These are phyloP conservation scores for Aaosphaeria arxii DNA, from an alignment of 2,329 filamentous ascomycete species.

Conservation along the genomic window DNA sequence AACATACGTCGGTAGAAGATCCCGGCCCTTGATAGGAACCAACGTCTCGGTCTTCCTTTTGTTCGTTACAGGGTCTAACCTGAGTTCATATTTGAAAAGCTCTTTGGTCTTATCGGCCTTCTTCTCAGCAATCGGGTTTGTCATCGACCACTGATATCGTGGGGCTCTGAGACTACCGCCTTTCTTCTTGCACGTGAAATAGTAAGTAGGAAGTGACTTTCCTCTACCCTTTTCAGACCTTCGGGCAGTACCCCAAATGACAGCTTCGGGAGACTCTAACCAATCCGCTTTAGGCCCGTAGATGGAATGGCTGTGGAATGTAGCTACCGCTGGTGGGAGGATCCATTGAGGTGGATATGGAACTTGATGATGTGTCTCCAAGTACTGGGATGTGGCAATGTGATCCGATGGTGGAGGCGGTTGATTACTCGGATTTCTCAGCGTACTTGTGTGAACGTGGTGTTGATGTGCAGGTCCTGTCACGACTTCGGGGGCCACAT, in stretches of 20 bases:
- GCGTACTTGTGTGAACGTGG: background rate
- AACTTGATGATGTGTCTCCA: slow-evolving; percentile 26
- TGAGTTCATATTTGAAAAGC: slow-evolving; percentile 26
- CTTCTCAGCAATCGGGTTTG: slow-evolving; percentile 4
- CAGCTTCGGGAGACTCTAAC: slow-evolving; percentile 20
- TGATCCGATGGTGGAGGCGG: slow-evolving; percentile 7
- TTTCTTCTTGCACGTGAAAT: slow-evolving; percentile 22
- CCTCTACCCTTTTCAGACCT: slow-evolving; percentile 10
- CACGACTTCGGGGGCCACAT: slow-evolving; percentile 5
- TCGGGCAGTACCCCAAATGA: slow-evolving; percentile 19
- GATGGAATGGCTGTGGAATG: slow-evolving; percentile 18
- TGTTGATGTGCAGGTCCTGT: background rate
- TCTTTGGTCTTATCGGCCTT: slow-evolving; percentile 2
- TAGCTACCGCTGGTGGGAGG: slow-evolving; percentile 15
- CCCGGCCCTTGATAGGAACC: slow-evolving; percentile 9
- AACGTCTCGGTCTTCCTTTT: slow-evolving; percentile 25
- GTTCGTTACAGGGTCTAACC: slow-evolving; percentile 16
- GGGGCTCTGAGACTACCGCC: slow-evolving; percentile 23
- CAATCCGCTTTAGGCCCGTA: slow-evolving; percentile 15
- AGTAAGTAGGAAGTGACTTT: slow-evolving; percentile 13
- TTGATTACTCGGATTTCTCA: slow-evolving; percentile 1
- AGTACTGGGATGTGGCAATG: slow-evolving; percentile 15
- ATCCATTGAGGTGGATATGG: slow-evolving; percentile 32
- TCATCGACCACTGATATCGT: slow-evolving; percentile 26
- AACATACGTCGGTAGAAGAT: slow-evolving; percentile 27